phyloP scores from a whole-genome alignment of 495 filamentous ascomycete genomes.

The Aspergillus mulundensis region DNA sequence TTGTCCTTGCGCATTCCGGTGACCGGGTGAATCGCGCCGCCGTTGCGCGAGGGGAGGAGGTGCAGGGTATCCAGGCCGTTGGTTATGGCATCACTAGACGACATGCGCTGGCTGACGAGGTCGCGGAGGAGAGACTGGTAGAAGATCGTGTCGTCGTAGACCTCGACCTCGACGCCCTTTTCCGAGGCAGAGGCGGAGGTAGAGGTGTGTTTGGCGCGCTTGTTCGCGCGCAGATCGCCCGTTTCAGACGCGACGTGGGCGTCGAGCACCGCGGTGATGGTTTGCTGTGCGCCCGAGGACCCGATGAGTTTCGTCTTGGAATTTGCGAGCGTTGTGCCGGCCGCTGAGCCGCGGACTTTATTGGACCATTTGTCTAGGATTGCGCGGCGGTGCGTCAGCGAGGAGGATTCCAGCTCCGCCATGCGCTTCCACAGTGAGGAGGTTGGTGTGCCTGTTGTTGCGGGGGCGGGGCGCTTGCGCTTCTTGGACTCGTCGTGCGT shows the following conservation, averaged over 20 bases:
- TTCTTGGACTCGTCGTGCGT: slow-evolving; percentile 50
- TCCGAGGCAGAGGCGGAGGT: slow-evolving; percentile 3
- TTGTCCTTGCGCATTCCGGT: slow-evolving; percentile 77
- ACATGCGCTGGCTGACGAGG: slow-evolving; percentile 78
- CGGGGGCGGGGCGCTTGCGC: slow-evolving; percentile 50
- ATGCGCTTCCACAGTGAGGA: slow-evolving; percentile 70
- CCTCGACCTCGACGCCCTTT: slow-evolving; percentile 27
- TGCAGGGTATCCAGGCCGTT: slow-evolving; percentile 41
- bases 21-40: slow-evolving; percentile 28
- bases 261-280: slow-evolving; percentile 67
- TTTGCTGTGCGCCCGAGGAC: slow-evolving; percentile 44
- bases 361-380: slow-evolving; percentile 46
- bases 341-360: slow-evolving; percentile 47
- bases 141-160: slow-evolving; percentile 92
- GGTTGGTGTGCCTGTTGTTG: slow-evolving; percentile 46
- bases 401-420: slow-evolving; percentile 55
- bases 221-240: slow-evolving; percentile 46
- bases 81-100: slow-evolving; percentile 41
- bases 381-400: slow-evolving; percentile 39
- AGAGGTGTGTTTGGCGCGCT: not conserved
- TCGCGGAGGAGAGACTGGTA: slow-evolving; percentile 90
- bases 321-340: slow-evolving; percentile 29
- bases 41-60: slow-evolving; percentile 26
- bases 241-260: slow-evolving; percentile 65
- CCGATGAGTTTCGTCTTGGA: slow-evolving; percentile 44